phyloP scores from a whole-genome alignment of 108 stramenopile genomes.

The Fragilariopsis cylindrus region DNA sequence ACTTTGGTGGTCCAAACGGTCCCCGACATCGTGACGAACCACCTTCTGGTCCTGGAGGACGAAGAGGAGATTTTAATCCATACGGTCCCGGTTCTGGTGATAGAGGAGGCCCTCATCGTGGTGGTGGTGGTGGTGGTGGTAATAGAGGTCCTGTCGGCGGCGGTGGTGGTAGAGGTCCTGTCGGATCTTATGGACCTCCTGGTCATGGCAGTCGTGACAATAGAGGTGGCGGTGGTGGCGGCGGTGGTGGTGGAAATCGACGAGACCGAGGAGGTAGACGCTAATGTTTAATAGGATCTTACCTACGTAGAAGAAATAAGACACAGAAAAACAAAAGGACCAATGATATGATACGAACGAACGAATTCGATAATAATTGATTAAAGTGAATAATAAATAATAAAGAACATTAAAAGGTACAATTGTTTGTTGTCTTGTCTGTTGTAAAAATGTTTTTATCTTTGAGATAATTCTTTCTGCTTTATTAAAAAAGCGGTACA shows the following conservation, averaged over 20 bases:
- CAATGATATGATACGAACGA: no score
- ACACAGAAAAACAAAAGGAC: no score
- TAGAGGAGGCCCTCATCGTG: not conserved
- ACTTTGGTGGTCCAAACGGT: not conserved
- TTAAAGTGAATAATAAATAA: no score
- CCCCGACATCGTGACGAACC: not conserved
- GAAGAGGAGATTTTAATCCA: not conserved
- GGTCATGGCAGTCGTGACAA: constrained; percentile 2
- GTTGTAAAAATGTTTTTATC: no score
- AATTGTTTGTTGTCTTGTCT: no score
- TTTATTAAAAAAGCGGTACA: no score
- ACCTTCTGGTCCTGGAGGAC: constrained; percentile 4
- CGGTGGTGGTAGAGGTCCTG: not conserved
- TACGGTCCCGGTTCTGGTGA: constrained; percentile 3
- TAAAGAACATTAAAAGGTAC: no score
- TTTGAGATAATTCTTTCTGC: no score
- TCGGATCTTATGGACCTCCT: not conserved
- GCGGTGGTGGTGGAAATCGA: constrained; percentile 5
- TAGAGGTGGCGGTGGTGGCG: not conserved
- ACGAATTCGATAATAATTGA: no score
- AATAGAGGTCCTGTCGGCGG: constrained; percentile 18
- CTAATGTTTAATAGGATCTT: not conserved
- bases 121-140: constrained; percentile 16
- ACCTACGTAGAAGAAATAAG: no score
- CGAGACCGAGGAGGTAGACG: constrained; percentile 21